Conservation (phyloP, 257 asterid genomes). For the Mentha longifolia region DNA sequence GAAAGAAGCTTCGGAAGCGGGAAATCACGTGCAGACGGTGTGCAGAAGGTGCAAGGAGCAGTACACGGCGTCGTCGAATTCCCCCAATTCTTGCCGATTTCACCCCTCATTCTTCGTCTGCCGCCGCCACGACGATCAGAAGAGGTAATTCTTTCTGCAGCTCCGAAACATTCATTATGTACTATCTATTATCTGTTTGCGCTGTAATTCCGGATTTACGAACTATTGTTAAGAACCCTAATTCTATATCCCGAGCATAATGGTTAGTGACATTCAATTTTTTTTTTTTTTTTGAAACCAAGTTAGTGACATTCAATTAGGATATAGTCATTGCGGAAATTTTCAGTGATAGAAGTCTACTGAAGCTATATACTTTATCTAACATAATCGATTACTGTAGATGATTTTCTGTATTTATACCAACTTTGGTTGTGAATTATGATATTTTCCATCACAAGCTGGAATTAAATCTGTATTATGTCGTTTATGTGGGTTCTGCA, state of each 20-base stretch:
- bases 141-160: constrained; percentile 47
- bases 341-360: background rate
- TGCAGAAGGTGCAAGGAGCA: constrained; percentile 77
- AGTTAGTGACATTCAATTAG: background rate
- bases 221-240: background rate
- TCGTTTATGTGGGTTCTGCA: no score
- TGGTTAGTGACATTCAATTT: no score
- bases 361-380: background rate
- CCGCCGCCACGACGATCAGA: constrained; percentile 98
- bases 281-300: no score
- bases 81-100: constrained; percentile 67
- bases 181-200: background rate
- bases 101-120: constrained; percentile 92
- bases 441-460: background rate
- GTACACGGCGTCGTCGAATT: constrained; percentile 54
- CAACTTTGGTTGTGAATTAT: background rate
- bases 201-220: background rate
- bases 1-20: constrained; percentile 25
- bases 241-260: background rate
- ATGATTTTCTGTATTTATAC: constrained; percentile 7
- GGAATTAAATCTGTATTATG: no score
- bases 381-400: background rate
- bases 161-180: background rate
- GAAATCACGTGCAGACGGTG: constrained; percentile 33
- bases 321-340: background rate